These are phyloP conservation scores for Wickerhamomyces alni DNA, from an alignment of 805 yeast species.

Conservation along the genomic window DNA sequence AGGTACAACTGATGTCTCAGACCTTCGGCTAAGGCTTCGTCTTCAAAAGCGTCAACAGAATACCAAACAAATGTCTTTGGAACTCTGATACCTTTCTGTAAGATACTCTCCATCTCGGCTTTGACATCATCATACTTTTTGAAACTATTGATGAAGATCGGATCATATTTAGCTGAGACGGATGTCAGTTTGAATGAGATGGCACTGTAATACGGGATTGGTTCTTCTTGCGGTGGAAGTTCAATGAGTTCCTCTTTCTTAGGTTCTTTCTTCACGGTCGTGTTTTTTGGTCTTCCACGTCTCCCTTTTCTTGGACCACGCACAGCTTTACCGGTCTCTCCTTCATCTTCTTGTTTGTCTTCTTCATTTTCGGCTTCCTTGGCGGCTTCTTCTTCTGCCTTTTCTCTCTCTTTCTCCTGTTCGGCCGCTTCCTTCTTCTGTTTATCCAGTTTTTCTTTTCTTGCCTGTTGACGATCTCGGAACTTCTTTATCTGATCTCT, in stretches of 20 bases:
- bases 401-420: constrained; percentile 20
- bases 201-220: constrained; percentile 43
- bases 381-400: constrained; percentile 20
- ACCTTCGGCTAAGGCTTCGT: constrained; percentile 59
- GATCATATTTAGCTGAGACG: constrained; percentile 61
- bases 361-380: too few relatives aligned
- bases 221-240: constrained; percentile 23
- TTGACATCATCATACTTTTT: constrained; percentile 50
- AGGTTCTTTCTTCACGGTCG: constrained; percentile 14
- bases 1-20: constrained; percentile 51
- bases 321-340: constrained; percentile 12
- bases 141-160: constrained; percentile 63
- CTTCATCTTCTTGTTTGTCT: constrained; percentile 12
- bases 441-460: constrained; percentile 14
- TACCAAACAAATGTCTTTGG: constrained; percentile 73
- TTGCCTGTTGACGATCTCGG: constrained; percentile 12
- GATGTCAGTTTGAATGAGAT: constrained; percentile 58
- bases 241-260: constrained; percentile 18
- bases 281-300: constrained; percentile 4
- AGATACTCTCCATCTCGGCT: constrained; percentile 52
- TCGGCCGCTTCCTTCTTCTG: constrained; percentile 18
- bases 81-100: constrained; percentile 54
- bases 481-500: constrained; percentile 20
- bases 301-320: constrained; percentile 34
- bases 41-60: constrained; percentile 70